Evolutionary conservation across 139 green algal species (phyloP), one percentile per base, ranked within the genome.

Genomic region (Nannochloris sp.): DNA sequence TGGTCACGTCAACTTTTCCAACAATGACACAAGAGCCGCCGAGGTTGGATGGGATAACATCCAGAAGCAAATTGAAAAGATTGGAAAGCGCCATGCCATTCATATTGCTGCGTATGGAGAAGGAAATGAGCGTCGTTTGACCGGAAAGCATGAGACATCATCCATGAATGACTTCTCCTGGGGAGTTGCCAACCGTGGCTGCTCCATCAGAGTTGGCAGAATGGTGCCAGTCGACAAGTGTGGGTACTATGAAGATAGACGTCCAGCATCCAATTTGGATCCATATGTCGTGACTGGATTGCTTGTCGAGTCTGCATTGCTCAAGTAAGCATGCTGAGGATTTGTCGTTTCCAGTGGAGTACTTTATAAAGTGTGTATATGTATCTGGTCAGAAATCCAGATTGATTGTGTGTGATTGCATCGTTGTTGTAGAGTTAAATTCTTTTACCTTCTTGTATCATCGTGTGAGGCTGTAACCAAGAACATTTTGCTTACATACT

Each of bases 51-150:
- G 86, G 85, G 81, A 90, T 36, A 84, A 76, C 5, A 98, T 98
- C 71, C 77, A 93, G 77, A 70, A 86, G 65, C 85, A 92, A 65
- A 87, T 92, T 57, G 70, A 75, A 23, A 97, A 96, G 82, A 83
- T 97, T 62, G 84, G 87, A 71, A 87, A 89, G 73, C 77, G 79
- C 43, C 91, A 96, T 68, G 85, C 83, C 14, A 70, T 84, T 31
- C 82, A 89, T 79, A 87, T 88, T 51, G 80, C 82, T 4, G 69
- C 58, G 9, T 95, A 95, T 72, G 88, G 88, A 58, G 82, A 92
- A 77, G 93, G 93, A 73, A 98, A 98, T 65, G 93, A 99, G 84
- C 83, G 93, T 66, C 89, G 93, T 56, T 85, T 99, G 63, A 99
- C 93, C 1, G 91, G 85, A 68, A 87, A 85, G 72, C 86, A 93